Base-by-base conservation (phyloP, 1,284 basidiomycete genomes). In the Cystobasidium slooffiae region DNA sequence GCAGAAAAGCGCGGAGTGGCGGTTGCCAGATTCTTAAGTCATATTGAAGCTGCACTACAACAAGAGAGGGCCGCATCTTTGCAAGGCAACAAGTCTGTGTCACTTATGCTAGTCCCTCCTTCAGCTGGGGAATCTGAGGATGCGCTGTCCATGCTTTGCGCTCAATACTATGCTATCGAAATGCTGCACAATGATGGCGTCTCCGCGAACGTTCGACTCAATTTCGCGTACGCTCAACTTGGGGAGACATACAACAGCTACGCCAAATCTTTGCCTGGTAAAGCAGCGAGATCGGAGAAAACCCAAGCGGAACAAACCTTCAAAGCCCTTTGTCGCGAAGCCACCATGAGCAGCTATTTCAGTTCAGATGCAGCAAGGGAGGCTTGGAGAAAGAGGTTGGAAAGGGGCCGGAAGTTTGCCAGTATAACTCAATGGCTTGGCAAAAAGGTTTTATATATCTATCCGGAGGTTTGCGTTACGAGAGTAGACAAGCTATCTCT, bases 321-420 rank as follows among this genome's bases (percentile, higher is more conserved):
- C 51, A 52, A 18, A 52, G 51, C 51, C 7, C 51, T 52, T 52
- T 52, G 51, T 52, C 51, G 51, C 51, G 18, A 52, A 52, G 18
- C 51, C 22, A 18, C 51, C 51, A 7, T 52, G 6, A 52, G 51
- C 51, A 18, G 51, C 51, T 52, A n/a, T 52, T 52, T 52, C 7
- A 52, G 18, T 52, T 8, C 18, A 52, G 18, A 52, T 52, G 22
- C 51, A 52, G 51, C 6, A 18, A 52, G 51, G 18, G 51, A 18
- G 51, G 51, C 51, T 52, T 52, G 51, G 51, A 52, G 7, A 7
- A 52, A 52, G 51, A 52, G 51, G 7, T 52, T 7, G 6, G 51
- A 52, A 52, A 52, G 51, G 6, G 51, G 6, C 51, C 7, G 18
- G 18, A 52, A 52, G 51, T 52, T 52, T 52, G 51, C 51, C 7